Conservation (phyloP, 176 grass and related monocot species). For the Triticum aestivum region IWGSC_CS_RefSeq_v2.1 NC_057800.1:449185857-449186356, state of each 20-base stretch:
- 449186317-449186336: too few species aligned
- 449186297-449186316: too few species aligned
- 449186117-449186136: neutral
- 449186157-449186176: neutral
- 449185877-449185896: neutral
- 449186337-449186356: too few species aligned
- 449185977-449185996: neutral
- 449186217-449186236: neutral
- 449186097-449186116: neutral
- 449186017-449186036: too few species aligned
- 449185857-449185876: neutral
- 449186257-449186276: too few species aligned
- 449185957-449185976: neutral
- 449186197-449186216: neutral
- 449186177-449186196: constrained; percentile 14
- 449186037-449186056: neutral
- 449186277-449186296: too few species aligned
- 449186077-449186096: neutral
- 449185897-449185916: neutral
- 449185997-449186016: neutral
- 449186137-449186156: neutral
- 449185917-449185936: constrained; percentile 4
- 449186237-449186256: too few species aligned
- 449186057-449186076: neutral
- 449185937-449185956: neutral